Conservation (phyloP, 345 rosid species). For the Eucalyptus lansdowneana region DNA sequence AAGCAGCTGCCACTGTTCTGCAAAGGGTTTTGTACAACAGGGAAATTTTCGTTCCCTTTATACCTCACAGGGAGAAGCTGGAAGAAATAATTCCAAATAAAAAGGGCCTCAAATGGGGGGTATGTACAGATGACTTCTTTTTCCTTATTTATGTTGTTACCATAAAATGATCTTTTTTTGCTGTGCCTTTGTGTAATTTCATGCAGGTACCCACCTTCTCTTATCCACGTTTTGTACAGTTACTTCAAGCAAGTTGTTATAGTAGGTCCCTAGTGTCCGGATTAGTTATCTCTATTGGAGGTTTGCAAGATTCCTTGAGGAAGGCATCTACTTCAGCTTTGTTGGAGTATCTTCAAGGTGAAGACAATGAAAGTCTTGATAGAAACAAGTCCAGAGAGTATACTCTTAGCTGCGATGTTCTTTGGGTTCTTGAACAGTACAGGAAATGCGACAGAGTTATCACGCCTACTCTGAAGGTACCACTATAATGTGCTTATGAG, state of each 20-base stretch:
- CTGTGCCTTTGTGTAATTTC: slow-evolving; percentile 1
- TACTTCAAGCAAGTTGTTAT: slow-evolving; percentile 51
- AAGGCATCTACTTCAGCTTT: slow-evolving; percentile 58
- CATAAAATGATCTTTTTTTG: not conserved
- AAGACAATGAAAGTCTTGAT: slow-evolving; percentile 19
- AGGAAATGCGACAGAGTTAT: slow-evolving; percentile 73
- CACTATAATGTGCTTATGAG: not conserved
- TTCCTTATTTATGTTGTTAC: not conserved
- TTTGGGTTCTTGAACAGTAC: slow-evolving; percentile 74
- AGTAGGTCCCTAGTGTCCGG: slow-evolving; percentile 69
- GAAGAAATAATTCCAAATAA: slow-evolving; percentile 56
- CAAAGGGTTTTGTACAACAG: slow-evolving; percentile 60
- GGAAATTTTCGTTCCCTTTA: slow-evolving; percentile 38
- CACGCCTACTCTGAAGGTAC: slow-evolving; percentile 80
- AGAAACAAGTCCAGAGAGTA: slow-evolving; percentile 32
- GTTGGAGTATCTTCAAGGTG: slow-evolving; percentile 50
- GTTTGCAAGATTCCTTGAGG: slow-evolving; percentile 80
- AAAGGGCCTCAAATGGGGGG: slow-evolving; percentile 57
- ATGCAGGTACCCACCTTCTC: slow-evolving; percentile 75
- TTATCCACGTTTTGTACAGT: slow-evolving; percentile 67
- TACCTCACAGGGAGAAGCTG: slow-evolving; percentile 57
- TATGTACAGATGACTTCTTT: slow-evolving; percentile 20
- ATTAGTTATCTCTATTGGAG: slow-evolving; percentile 80
- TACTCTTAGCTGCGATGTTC: slow-evolving; percentile 42
- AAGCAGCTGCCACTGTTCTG: slow-evolving; percentile 72